Base-by-base conservation (phyloP, 2,329 filamentous ascomycete species). In the Cladophialophora exuberans region DNA sequence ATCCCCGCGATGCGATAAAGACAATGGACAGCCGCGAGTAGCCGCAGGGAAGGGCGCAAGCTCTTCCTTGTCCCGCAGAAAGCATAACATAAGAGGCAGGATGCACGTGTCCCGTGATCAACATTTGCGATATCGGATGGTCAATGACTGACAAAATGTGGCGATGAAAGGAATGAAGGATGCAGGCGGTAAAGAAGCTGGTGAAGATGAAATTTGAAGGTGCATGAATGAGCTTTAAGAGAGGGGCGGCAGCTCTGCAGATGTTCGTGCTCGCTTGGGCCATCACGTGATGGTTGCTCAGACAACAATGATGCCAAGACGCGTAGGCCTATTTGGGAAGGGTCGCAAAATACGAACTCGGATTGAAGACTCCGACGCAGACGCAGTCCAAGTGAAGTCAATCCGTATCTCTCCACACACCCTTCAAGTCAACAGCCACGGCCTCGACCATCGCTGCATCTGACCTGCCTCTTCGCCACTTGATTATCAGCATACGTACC, bases 1-100 rank as follows among this genome's bases (percentile, higher is more conserved):
- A 49, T 49, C 46, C 36, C 46, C 46, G 36, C 46, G 33, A 10
- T 20, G 46, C 43, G 49, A 52, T 52, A 52, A 45, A 52, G 39
- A 52, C 11, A 25, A 17, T 6, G 4, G 18, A n/a, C 15, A 28
- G 35, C 46, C 46, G 46, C 23, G 46, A 41, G 26, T 49, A 49
- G 46, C 46, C 45, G 45, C 11, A n/a, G 4, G 9, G 4, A n/a
- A n/a, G 22, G n/a, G 35, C 13, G 20, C 17, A 13, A 35, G 28
- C 26, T n/a, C 7, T 6, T 17, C 4, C 17, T 6, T n/a, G n/a
- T n/a, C n/a, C n/a, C n/a, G n/a, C n/a, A n/a, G 35, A 20, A 11
- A 20, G 35, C 35, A 39, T 20, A 39, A 39, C 9, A 10, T 6
- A 20, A 11, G 6, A n/a, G n/a, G n/a, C n/a, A n/a, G n/a, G n/a